Percentiles rank a stretch among this genome's conserved stretches.
Conservation (phyloP, 2,329 filamentous ascomycete genomes). For the Tolypocladium nubicola region DNA sequence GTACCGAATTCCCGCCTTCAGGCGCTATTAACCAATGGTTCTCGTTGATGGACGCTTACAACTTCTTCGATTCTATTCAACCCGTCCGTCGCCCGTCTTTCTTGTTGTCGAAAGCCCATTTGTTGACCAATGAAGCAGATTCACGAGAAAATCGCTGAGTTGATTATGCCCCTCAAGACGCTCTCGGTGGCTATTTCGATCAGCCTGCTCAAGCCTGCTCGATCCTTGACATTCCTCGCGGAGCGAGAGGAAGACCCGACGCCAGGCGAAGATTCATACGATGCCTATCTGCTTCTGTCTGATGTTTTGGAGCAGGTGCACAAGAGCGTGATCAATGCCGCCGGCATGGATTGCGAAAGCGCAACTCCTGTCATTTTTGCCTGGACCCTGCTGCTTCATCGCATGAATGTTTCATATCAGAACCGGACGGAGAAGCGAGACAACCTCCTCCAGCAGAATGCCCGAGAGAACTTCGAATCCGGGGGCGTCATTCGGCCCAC, state of each 20-base stretch:
- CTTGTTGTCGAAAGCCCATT: background rate
- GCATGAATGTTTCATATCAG: slow-evolving; percentile 54
- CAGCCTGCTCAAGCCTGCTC: slow-evolving; percentile 55
- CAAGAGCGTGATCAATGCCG: slow-evolving; percentile 53
- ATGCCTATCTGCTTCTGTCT: slow-evolving; percentile 58
- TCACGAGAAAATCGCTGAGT: slow-evolving; percentile 31
- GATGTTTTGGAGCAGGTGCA: slow-evolving; percentile 65
- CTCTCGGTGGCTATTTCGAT: slow-evolving; percentile 62
- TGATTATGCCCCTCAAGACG: slow-evolving; percentile 56
- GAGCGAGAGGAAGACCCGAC: slow-evolving; percentile 26
- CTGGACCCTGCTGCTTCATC: slow-evolving; percentile 69
- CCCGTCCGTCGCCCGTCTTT: slow-evolving; percentile 14
- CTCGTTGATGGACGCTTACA: slow-evolving; percentile 53
- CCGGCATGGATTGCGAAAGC: slow-evolving; percentile 43
- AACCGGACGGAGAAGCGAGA: slow-evolving; percentile 51
- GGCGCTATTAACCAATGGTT: slow-evolving; percentile 62
- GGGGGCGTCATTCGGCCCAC: slow-evolving; percentile 28
- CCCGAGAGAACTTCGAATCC: slow-evolving; percentile 45
- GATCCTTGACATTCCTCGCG: slow-evolving; percentile 35
- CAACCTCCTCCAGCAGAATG: slow-evolving; percentile 45
- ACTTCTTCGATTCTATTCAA: slow-evolving; percentile 57
- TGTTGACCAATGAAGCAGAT: slow-evolving; percentile 16
- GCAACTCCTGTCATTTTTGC: slow-evolving; percentile 67
- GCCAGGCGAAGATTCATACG: slow-evolving; percentile 25
- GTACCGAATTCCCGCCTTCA: slow-evolving; percentile 43